Conservation (phyloP, 108 stramenopile species). For the Fragilariopsis cylindrus region DNA sequence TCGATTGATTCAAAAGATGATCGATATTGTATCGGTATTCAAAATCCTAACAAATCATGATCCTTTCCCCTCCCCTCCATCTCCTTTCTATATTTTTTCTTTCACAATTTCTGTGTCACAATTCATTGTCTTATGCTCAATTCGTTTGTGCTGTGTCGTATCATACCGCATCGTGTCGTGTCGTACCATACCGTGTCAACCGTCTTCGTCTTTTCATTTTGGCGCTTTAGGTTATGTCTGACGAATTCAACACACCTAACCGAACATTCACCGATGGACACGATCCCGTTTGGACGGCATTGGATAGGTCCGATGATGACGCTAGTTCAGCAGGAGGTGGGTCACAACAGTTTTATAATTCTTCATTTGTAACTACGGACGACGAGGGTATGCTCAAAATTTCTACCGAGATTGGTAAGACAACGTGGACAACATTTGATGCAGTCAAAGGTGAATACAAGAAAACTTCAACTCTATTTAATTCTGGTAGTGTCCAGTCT, state of each 20-base stretch:
- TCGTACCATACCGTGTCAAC: background rate
- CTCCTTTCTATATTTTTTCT: too few species aligned
- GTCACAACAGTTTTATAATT: conserved; percentile 94
- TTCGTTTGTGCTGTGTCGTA: too few species aligned
- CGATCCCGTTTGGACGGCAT: conserved; percentile 93
- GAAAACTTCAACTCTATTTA: conserved; percentile 63
- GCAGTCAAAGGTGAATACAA: conserved; percentile 67
- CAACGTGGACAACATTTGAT: conserved; percentile 70
- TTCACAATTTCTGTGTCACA: too few species aligned
- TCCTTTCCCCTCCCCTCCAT: too few species aligned
- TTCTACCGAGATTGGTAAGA: conserved; percentile 54
- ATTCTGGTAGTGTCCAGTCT: conserved; percentile 88
- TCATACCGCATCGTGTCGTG: background rate
- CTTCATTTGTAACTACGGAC: conserved; percentile 71
- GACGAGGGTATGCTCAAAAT: conserved; percentile 89
- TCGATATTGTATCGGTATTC: too few species aligned
- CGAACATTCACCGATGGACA: conserved; percentile 91
- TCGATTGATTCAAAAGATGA: too few species aligned
- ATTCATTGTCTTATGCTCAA: too few species aligned
- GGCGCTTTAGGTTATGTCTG: conserved; percentile 72
- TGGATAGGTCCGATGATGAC: conserved; percentile 91
- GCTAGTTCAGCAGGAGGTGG: conserved; percentile 78
- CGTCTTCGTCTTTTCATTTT: background rate
- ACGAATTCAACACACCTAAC: conserved; percentile 84
- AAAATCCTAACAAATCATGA: too few species aligned